These are phyloP conservation scores for Hemerocallis citrina DNA, from an alignment of 106 monocot genomes.

Conservation along the genomic window DNA sequence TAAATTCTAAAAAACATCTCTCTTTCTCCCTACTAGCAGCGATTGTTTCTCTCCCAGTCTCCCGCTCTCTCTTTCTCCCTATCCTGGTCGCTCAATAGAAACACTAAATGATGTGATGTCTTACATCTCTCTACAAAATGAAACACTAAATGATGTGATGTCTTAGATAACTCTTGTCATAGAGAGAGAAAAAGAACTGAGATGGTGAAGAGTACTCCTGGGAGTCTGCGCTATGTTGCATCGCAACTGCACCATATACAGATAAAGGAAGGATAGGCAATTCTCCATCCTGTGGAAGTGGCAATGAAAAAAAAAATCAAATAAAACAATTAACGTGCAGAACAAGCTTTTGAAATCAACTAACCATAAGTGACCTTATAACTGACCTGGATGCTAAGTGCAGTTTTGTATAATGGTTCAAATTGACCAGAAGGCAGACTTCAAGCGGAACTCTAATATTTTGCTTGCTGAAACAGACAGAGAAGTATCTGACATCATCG, in stretches of 20 bases:
- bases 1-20: too few species aligned
- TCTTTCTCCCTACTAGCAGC: too few species aligned
- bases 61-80: too few species aligned
- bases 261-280: conserved; percentile 89
- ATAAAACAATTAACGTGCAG: neutral
- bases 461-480: too few species aligned
- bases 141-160: too few species aligned
- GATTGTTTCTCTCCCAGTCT: too few species aligned
- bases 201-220: conserved; percentile 85
- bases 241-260: conserved; percentile 90
- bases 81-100: too few species aligned
- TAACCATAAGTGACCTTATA: neutral
- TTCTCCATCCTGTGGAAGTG: conserved; percentile 67
- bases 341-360: neutral
- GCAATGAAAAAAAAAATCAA: conserved; percentile 4
- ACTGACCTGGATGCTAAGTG: conserved; percentile 77
- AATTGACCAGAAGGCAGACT: conserved; percentile 69
- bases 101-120: too few species aligned
- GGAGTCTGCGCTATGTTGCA: conserved; percentile 75
- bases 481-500: too few species aligned
- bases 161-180: conserved; percentile 94
- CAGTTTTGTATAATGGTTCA: conserved; percentile 85
- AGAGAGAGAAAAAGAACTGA: conserved; percentile 95
- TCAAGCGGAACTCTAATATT: conserved; percentile 76
- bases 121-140: too few species aligned